A percentile compares a stretch with the other conserved stretches of the same genome.
phyloP scores from a whole-genome alignment of 2,329 filamentous ascomycete genomes.

The Fusarium tjaetaba region DNA sequence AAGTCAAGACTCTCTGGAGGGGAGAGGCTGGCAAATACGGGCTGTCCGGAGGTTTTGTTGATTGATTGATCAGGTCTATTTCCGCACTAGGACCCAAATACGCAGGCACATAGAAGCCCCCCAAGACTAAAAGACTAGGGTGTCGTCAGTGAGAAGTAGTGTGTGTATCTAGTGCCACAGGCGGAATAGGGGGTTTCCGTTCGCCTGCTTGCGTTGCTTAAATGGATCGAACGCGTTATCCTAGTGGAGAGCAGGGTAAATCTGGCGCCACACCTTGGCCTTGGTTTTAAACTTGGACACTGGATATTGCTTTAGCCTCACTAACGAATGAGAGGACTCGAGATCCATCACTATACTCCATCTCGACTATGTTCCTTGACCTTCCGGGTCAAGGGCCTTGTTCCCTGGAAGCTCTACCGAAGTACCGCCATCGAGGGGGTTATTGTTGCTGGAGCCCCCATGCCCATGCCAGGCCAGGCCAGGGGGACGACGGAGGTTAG shows the following conservation, averaged over 20 bases:
- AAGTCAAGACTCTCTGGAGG: constrained; percentile 18
- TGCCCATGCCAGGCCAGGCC: neutral
- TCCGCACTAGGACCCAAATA: constrained; percentile 17
- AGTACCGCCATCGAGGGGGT: constrained; percentile 20
- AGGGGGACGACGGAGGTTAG: neutral
- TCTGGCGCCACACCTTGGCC: constrained; percentile 28
- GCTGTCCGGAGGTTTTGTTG: constrained; percentile 30
- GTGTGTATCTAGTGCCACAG: neutral
- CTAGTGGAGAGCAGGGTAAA: constrained; percentile 1
- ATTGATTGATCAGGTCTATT: constrained; percentile 23
- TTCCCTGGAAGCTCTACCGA: constrained; percentile 20
- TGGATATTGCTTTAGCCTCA: neutral
- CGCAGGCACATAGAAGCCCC: constrained; percentile 6
- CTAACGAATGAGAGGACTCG: neutral
- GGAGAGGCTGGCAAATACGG: constrained; percentile 25
- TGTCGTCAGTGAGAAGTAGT: constrained; percentile 2
- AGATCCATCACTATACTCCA: constrained; percentile 9
- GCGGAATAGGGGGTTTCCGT: neutral
- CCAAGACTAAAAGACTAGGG: neutral
- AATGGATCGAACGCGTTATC: constrained; percentile 20
- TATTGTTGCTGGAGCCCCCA: neutral
- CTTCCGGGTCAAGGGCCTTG: neutral
- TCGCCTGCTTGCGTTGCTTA: neutral
- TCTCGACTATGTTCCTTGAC: neutral
- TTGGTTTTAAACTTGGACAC: constrained; percentile 4